Percentiles rank a stretch among this genome's conserved stretches.
These are phyloP conservation scores for Pseudogymnoascus sp. DNA, from an alignment of 2,329 filamentous ascomycete genomes.

Conservation along the genomic window DNA sequence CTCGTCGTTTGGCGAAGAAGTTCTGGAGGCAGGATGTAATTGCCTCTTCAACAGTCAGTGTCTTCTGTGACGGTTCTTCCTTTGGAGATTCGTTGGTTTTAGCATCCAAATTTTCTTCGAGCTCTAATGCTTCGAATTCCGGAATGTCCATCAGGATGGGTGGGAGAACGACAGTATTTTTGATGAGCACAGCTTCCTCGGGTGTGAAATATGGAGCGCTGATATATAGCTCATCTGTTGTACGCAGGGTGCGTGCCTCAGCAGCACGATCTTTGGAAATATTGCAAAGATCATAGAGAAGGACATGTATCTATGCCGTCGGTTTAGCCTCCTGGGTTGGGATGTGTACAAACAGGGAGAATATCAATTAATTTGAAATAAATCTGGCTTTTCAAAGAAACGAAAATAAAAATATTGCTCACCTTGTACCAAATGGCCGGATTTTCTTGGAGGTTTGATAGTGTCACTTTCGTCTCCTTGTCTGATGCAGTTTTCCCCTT, in stretches of 20 bases:
- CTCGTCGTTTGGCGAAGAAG: constrained; percentile 25
- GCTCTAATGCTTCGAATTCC: constrained; percentile 11
- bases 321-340: not conserved
- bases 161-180: constrained; percentile 15
- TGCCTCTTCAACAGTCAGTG: constrained; percentile 20
- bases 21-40: constrained; percentile 20
- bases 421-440: not conserved
- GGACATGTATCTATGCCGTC: constrained; percentile 17
- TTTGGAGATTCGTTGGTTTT: constrained; percentile 7
- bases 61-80: constrained; percentile 12
- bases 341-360: not conserved
- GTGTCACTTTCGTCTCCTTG: not conserved
- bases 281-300: constrained; percentile 23
- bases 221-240: constrained; percentile 25
- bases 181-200: constrained; percentile 20
- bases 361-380: not conserved
- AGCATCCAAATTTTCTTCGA: not conserved
- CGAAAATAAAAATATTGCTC: not conserved
- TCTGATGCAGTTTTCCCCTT: not conserved
- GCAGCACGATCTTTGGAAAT: constrained; percentile 17
- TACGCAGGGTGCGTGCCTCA: constrained; percentile 17
- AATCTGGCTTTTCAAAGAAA: not conserved
- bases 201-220: constrained; percentile 25
- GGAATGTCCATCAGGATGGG: constrained; percentile 13
- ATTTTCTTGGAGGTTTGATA: not conserved